Conservation (phyloP, 2,329 filamentous ascomycete genomes). For the Seiridium cupressi region DNA sequence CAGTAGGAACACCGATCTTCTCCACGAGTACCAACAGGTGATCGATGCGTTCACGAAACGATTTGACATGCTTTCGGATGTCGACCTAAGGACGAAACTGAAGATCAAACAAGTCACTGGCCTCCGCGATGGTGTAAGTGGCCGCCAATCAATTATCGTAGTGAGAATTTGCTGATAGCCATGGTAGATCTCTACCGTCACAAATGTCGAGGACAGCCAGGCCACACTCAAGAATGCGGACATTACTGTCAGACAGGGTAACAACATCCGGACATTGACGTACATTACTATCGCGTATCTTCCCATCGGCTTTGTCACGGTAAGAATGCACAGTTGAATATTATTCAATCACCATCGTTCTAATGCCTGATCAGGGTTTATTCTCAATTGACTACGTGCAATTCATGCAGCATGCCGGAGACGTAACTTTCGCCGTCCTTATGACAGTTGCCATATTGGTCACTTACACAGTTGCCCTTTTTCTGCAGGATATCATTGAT, state of each 20-base stretch:
- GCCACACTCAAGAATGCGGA: not conserved
- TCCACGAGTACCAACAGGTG: not conserved
- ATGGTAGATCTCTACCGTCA: not conserved
- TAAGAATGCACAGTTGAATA: not conserved
- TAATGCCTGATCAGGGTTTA: not conserved
- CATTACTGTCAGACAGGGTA: not conserved
- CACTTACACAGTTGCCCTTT: not conserved
- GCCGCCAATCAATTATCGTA: not conserved
- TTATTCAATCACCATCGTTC: not conserved
- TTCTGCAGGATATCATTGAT: not conserved
- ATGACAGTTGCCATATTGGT: not conserved
- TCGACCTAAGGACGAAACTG: constrained; percentile 2
- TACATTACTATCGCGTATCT: not conserved
- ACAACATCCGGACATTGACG: not conserved
- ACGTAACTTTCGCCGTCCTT: not conserved
- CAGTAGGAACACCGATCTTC: not conserved
- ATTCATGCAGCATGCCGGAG: not conserved
- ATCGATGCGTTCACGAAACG: constrained; percentile 1
- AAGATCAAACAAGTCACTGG: constrained; percentile 1
- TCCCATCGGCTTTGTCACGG: not conserved
- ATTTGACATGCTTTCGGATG: not conserved
- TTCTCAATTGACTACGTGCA: not conserved
- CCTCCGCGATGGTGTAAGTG: not conserved
- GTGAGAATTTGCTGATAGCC: not conserved
- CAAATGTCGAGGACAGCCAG: not conserved